These are phyloP conservation scores for Dipodascus albidus DNA, from an alignment of 805 yeast species.

Conservation along the genomic window DNA sequence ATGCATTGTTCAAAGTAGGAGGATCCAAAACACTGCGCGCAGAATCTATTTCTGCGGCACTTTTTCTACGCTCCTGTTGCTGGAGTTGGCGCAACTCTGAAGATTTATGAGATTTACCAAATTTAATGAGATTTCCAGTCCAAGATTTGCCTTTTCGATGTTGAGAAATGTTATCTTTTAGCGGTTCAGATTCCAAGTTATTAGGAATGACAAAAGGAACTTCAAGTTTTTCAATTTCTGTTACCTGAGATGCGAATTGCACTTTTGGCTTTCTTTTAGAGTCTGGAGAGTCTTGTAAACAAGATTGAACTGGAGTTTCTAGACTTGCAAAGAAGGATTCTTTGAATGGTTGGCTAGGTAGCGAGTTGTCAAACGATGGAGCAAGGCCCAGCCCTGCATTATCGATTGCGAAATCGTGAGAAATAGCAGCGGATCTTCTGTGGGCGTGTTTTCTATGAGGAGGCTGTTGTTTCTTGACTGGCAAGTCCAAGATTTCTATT, in stretches of 20 bases:
- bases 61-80: conserved; percentile 16
- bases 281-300: too few species aligned
- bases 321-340: not conserved
- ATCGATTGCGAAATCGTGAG: conserved; percentile 61
- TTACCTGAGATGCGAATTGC: not conserved
- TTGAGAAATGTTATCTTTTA: not conserved
- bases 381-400: conserved; percentile 9
- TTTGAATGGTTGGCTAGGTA: conserved; percentile 2
- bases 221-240: not conserved
- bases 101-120: conserved; percentile 6
- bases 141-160: conserved; percentile 13
- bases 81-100: conserved; percentile 10
- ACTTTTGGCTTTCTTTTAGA: not conserved
- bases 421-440: conserved; percentile 76
- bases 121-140: conserved; percentile 26
- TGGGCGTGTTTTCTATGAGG: conserved; percentile 44
- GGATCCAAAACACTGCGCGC: not conserved
- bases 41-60: conserved; percentile 13
- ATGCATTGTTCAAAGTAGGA: not conserved
- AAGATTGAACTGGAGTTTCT: too few species aligned
- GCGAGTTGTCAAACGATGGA: not conserved
- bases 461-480: conserved; percentile 2
- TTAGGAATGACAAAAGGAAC: not conserved
- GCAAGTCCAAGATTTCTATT: conserved; percentile 1
- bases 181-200: not conserved